Conservation (phyloP, 768 basidiomycete genomes). For the Amanita pseudoporphyria region DNA sequence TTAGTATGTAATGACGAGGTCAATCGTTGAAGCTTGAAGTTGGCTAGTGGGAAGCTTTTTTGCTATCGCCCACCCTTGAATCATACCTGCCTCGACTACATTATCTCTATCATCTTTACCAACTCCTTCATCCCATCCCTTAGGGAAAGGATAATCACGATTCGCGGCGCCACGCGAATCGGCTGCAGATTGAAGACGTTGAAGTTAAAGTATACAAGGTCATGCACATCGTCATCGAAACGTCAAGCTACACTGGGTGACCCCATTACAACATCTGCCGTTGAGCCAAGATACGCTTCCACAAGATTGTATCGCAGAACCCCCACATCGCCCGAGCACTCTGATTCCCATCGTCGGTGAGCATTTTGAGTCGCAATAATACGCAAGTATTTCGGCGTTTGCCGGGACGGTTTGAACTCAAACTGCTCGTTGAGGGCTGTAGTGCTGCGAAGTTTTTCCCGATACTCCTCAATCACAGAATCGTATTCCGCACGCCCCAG, state of each 20-base stretch:
- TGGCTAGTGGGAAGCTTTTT: too few relatives aligned
- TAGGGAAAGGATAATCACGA: too few relatives aligned
- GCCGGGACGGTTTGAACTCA: neutral
- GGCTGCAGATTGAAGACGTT: too few relatives aligned
- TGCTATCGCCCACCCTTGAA: too few relatives aligned
- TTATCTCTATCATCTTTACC: too few relatives aligned
- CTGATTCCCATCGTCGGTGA: constrained; percentile 4
- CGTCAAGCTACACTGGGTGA: constrained; percentile 1
- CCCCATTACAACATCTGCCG: neutral
- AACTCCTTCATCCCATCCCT: too few relatives aligned
- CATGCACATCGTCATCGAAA: neutral
- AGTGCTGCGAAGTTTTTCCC: constrained; percentile 9
- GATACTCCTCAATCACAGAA: constrained; percentile 8
- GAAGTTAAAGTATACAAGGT: constrained; percentile 1
- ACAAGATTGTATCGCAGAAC: constrained; percentile 9
- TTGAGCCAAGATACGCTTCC: neutral
- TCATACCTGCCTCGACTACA: too few relatives aligned
- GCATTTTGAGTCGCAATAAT: constrained; percentile 7
- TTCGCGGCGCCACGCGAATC: too few relatives aligned
- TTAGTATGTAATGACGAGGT: too few relatives aligned
- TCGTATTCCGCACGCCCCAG: constrained; percentile 7
- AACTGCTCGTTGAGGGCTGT: neutral
- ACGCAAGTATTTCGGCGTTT: neutral
- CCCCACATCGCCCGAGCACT: constrained; percentile 7
- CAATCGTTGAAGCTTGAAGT: too few relatives aligned